phyloP scores from a whole-genome alignment of 208 protist genomes.

The Borovskyia barvae region DNA sequence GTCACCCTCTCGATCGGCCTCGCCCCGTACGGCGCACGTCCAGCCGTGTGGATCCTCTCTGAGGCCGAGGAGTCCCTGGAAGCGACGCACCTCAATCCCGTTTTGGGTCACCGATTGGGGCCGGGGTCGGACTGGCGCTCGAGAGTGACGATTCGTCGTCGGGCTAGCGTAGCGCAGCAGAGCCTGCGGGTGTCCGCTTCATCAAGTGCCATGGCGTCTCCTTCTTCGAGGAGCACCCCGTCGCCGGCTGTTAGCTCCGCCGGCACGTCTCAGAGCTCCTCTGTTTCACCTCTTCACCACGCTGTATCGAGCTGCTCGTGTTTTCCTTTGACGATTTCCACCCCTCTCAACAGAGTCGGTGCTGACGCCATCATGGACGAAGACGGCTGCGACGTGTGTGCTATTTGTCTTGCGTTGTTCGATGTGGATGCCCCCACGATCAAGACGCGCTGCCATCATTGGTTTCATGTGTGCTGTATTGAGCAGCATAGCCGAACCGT shows the following conservation, averaged over 20 bases:
- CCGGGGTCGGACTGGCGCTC: slow-evolving; percentile 20
- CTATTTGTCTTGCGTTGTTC: slow-evolving; percentile 46
- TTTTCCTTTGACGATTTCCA: too few species aligned
- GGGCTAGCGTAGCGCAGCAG: too few species aligned
- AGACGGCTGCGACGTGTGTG: slow-evolving; percentile 27
- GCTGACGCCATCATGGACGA: too few species aligned
- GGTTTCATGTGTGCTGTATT: slow-evolving; percentile 69
- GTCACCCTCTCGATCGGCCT: slow-evolving; percentile 20
- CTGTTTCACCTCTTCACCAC: too few species aligned
- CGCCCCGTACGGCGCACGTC: slow-evolving; percentile 47
- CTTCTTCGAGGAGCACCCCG: too few species aligned
- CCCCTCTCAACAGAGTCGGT: too few species aligned
- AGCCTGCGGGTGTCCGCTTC: not conserved
- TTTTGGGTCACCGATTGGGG: slow-evolving; percentile 8
- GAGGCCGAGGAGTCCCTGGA: slow-evolving; percentile 5
- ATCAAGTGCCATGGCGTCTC: not conserved
- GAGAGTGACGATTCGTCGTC: slow-evolving; percentile 1
- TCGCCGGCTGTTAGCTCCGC: too few species aligned
- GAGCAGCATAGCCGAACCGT: slow-evolving; percentile 38
- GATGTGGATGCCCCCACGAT: slow-evolving; percentile 35
- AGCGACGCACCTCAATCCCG: slow-evolving; percentile 3
- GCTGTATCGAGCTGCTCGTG: too few species aligned
- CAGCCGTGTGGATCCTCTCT: slow-evolving; percentile 48
- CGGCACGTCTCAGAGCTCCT: too few species aligned
- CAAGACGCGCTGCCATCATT: slow-evolving; percentile 56